phyloP scores from a whole-genome alignment of 805 yeast genomes.

The Candida broadrunensis region DNA sequence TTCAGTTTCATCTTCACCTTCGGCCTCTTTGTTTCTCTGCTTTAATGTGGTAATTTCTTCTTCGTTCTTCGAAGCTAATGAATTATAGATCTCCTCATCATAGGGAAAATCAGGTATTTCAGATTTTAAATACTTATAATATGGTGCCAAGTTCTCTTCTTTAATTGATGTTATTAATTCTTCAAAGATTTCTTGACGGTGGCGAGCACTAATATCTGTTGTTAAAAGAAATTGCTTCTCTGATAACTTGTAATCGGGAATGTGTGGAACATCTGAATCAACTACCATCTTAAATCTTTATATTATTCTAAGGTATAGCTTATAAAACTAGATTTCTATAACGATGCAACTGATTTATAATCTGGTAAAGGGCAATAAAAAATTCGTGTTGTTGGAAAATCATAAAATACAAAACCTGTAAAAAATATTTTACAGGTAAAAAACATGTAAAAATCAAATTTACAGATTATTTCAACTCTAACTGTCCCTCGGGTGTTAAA shows the following conservation, averaged over 20 bases:
- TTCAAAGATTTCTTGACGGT: conserved; percentile 37
- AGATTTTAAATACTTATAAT: conserved; percentile 59
- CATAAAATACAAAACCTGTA: too few relatives aligned
- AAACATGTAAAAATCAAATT: too few relatives aligned
- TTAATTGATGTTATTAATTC: conserved; percentile 55
- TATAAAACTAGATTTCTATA: too few relatives aligned
- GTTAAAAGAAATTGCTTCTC: conserved; percentile 70
- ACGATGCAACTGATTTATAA: too few relatives aligned
- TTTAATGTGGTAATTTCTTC: conserved; percentile 51
- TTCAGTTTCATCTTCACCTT: conserved; percentile 81
- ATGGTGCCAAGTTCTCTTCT: conserved; percentile 72
- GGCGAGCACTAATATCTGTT: conserved; percentile 30
- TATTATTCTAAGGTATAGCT: too few relatives aligned
- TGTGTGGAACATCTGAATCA: conserved; percentile 50
- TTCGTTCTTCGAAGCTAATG: conserved; percentile 53
- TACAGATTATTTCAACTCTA: too few relatives aligned
- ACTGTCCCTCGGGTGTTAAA: too few relatives aligned
- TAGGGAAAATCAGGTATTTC: conserved; percentile 43
- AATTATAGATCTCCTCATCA: conserved; percentile 57
- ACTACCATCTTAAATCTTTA: conserved; percentile 26
- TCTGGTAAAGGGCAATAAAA: too few relatives aligned
- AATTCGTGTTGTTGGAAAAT: too few relatives aligned
- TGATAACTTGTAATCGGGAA: conserved; percentile 83
- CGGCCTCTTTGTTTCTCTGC: conserved; percentile 50
- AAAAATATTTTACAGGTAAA: too few relatives aligned